A percentile compares a stretch with the other conserved stretches of the same genome.
These are phyloP conservation scores for Chaetomium sp. DNA, from an alignment of 2,329 filamentous ascomycete genomes.

Conservation along the genomic window DNA sequence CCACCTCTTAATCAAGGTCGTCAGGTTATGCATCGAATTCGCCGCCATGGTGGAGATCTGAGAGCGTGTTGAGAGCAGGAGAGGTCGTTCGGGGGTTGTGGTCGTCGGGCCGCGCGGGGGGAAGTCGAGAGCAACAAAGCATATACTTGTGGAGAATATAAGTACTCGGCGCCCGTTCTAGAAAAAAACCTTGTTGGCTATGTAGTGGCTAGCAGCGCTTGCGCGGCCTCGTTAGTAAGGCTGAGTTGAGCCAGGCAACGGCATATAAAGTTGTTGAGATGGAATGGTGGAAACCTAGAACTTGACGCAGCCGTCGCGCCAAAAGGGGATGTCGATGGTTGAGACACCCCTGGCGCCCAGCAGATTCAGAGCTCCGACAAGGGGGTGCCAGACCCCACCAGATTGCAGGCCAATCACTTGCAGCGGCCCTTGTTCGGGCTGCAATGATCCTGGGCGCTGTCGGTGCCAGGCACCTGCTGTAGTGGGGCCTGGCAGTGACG, in stretches of 20 bases:
- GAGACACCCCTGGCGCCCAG: neutral
- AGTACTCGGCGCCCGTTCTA: too few species aligned
- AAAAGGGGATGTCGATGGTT: neutral
- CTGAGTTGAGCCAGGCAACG: too few species aligned
- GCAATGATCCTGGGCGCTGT: neutral
- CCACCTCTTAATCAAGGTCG: slow-evolving; percentile 96
- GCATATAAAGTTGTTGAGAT: too few species aligned
- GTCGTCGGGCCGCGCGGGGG: neutral
- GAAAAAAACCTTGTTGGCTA: too few species aligned
- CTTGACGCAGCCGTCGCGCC: neutral
- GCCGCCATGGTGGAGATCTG: slow-evolving; percentile 53
- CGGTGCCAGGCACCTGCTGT: too few species aligned
- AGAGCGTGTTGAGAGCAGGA: neutral
- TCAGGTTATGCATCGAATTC: slow-evolving; percentile 91
- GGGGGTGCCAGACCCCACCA: neutral
- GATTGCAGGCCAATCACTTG: neutral
- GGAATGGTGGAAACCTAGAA: neutral
- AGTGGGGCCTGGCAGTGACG: too few species aligned
- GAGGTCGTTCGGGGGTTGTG: neutral
- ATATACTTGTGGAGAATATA: too few species aligned
- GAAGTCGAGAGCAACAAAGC: neutral
- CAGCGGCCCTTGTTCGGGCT: neutral
- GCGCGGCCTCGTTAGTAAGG: too few species aligned
- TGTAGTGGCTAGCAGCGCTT: too few species aligned
- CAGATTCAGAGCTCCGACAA: neutral